phyloP scores from a whole-genome alignment of 2,329 filamentous ascomycete genomes.

The Parafenestella ontariensis region DNA sequence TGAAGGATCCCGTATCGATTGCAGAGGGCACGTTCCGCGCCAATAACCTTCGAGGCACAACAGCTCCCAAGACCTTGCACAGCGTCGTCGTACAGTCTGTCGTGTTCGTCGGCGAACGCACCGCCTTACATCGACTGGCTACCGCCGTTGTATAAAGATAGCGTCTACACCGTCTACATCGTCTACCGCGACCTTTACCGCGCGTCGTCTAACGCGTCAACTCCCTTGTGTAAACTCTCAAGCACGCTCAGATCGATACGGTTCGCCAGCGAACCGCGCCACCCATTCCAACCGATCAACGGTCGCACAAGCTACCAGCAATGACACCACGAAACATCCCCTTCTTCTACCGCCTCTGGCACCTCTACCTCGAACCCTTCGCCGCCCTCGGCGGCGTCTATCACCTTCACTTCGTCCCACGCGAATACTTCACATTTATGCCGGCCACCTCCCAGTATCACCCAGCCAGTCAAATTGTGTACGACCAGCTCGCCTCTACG shows the following conservation, averaged over 20 bases:
- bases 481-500: conserved; percentile 77
- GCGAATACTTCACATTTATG: conserved; percentile 70
- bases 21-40: conserved; percentile 19
- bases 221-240: neutral
- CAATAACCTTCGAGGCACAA: conserved; percentile 4
- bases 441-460: conserved; percentile 54
- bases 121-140: neutral
- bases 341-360: conserved; percentile 72
- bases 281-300: too few relatives aligned
- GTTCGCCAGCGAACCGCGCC: neutral
- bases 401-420: conserved; percentile 58
- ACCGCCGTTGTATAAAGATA: neutral
- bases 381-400: conserved; percentile 61
- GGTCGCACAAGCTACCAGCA: neutral
- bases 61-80: neutral
- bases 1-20: conserved; percentile 6
- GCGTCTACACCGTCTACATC: neutral
- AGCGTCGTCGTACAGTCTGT: neutral
- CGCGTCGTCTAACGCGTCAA: neutral
- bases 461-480: conserved; percentile 59
- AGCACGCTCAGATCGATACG: neutral
- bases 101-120: neutral
- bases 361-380: conserved; percentile 73
- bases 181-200: neutral
- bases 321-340: conserved; percentile 49